Base-by-base conservation (phyloP, 768 basidiomycete species). In the Leucocoprinus sp. region DNA sequence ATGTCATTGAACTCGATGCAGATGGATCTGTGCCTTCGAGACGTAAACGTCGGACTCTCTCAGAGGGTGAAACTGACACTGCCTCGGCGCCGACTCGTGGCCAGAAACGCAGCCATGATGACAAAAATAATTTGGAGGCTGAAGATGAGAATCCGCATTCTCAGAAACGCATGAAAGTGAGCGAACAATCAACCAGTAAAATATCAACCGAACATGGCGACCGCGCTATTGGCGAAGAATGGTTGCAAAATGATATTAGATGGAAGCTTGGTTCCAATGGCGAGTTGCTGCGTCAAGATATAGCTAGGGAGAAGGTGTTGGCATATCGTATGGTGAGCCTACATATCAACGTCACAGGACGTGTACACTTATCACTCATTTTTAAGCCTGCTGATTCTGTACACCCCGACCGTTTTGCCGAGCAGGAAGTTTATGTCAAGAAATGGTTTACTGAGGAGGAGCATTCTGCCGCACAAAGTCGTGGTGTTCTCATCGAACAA, bases 391-490 rank as follows among this genome's bases (percentile, higher is more conserved):
- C 72, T 43, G 87, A 90, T 57, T 88, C 86, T 6, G 72, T 76
- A 48, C 86, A 90, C 58, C 82, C 84, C 3, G 87, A 90, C 61
- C 75, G 76, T 35, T 64, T 76, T 43, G 77, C 73, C 17, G 76
- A 79, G 48, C 64, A 87, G 19, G 78, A 84, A 50, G 78, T 88
- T 23, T 83, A 74, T 53, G 74, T 89, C n/a, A 86, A 88, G 58
- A 71, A 68, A 15, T 91, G 87, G 87, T 68, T 87, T 43, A 78
- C 78, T 8, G 85, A 88, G 45, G 82, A 79, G 46, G 80, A 85
- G 53, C 82, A 84, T 58, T 66, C 70, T 40, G 69, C 70, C 38
- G 80, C 82, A 1, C 85, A 85, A 52, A 69, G 71, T 14, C 68
- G 70, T 31, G 72, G 71, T 45, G 67, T 77, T 28, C 59, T 88